A percentile compares a stretch with the other conserved stretches of the same genome.
Evolutionary conservation across 2,329 filamentous ascomycete species (phyloP).

Genomic region (Trichoderma simmonsii): DNA sequence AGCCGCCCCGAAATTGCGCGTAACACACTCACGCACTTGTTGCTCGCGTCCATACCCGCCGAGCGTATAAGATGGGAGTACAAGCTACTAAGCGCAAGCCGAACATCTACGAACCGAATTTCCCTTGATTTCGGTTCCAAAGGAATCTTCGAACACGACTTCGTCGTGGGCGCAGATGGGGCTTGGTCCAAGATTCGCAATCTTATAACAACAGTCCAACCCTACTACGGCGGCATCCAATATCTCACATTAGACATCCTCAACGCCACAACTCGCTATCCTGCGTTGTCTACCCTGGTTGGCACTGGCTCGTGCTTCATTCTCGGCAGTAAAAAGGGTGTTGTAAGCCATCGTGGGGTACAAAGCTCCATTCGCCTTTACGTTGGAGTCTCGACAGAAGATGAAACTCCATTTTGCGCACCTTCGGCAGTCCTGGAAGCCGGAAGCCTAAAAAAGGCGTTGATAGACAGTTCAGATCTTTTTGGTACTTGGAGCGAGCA

Average conservation of each 20-base stretch:
- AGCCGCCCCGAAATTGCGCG: slow-evolving; percentile 40
- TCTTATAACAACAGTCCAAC: slow-evolving; percentile 35
- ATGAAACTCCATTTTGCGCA: slow-evolving; percentile 25
- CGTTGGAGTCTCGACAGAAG: slow-evolving; percentile 25
- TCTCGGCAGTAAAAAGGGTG: slow-evolving; percentile 38
- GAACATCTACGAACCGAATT: not conserved
- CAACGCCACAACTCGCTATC: slow-evolving; percentile 34
- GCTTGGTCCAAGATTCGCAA: slow-evolving; percentile 33
- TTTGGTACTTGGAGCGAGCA: slow-evolving; percentile 28
- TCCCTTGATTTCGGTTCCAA: slow-evolving; percentile 26
- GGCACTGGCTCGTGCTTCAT: slow-evolving; percentile 38
- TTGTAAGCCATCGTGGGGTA: slow-evolving; percentile 33
- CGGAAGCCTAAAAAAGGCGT: slow-evolving; percentile 18
- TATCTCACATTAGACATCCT: slow-evolving; percentile 36
- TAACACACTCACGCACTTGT: slow-evolving; percentile 32
- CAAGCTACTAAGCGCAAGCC: slow-evolving; percentile 31
- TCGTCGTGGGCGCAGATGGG: slow-evolving; percentile 23
- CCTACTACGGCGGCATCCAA: slow-evolving; percentile 39
- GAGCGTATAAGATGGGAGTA: slow-evolving; percentile 38
- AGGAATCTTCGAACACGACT: slow-evolving; percentile 19
- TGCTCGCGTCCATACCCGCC: slow-evolving; percentile 31
- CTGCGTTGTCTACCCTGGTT: slow-evolving; percentile 37
- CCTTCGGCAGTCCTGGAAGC: slow-evolving; percentile 19
- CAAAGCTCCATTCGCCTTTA: slow-evolving; percentile 32
- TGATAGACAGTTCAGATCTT: slow-evolving; percentile 25